A percentile compares a stretch with the other conserved stretches of the same genome.
These are phyloP conservation scores for Fusarium succisae DNA, from an alignment of 2,329 filamentous ascomycete genomes.

Conservation along the genomic window DNA sequence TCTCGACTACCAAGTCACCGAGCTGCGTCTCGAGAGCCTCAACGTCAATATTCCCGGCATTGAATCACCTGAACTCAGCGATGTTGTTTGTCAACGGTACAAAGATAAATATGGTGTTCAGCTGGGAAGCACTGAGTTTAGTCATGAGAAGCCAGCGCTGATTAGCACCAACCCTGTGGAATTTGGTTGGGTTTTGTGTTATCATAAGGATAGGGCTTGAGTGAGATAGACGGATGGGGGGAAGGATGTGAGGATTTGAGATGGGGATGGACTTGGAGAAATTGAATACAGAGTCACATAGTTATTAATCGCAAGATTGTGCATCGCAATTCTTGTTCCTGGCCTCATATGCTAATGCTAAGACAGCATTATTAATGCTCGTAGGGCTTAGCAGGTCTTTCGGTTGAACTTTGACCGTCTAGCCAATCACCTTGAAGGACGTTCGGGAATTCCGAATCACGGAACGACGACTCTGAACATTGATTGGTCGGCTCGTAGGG, in stretches of 20 bases:
- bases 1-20: conserved; percentile 12
- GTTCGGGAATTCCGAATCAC: neutral
- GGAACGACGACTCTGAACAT: too few species aligned
- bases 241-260: too few species aligned
- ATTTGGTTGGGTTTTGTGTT: conserved; percentile 26
- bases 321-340: fast-evolving
- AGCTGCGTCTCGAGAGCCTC: conserved; percentile 13
- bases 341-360: too few species aligned
- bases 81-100: conserved; percentile 28
- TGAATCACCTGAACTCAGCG: neutral
- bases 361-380: neutral
- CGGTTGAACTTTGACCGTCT: too few species aligned
- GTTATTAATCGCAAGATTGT: neutral
- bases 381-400: neutral
- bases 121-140: conserved; percentile 22
- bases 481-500: neutral
- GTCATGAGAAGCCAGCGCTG: conserved; percentile 12
- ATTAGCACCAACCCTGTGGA: conserved; percentile 31
- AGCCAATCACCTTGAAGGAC: neutral
- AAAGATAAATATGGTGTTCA: conserved; percentile 25
- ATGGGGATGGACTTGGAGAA: neutral
- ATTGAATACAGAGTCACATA: neutral
- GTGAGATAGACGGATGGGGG: neutral
- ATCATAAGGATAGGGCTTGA: conserved; percentile 11
- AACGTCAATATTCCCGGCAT: conserved; percentile 11